Base-by-base conservation (phyloP, 495 filamentous ascomycete genomes). In the Chlorociboria aeruginascens region DNA sequence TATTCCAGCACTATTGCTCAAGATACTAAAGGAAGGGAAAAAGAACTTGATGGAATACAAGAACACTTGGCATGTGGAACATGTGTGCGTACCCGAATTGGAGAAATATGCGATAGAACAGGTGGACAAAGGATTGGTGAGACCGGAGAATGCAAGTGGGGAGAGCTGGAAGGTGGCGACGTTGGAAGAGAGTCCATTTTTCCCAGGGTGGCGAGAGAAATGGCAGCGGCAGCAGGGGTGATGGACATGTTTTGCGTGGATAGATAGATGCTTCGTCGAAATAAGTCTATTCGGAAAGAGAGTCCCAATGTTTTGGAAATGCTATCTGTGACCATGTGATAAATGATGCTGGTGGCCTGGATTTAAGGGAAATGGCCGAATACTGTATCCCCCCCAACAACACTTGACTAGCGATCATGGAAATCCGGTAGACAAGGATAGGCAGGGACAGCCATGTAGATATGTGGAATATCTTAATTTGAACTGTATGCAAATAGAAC, bases 121-220 rank as follows among this genome's bases (percentile, higher is more conserved):
- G 65, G 66, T 76, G 13, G 69, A 70, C 36, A 69, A 72, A 6
- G 86, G 83, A 1, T 34, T 82, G 34, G 68, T 84, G 35, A 65
- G 69, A 37, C 45, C 45, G 7, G 61, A 69, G 56, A 72, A 70
- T 14, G 61, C 68, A 56, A 73, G 68, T 9, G 51, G 49, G 30
- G 46, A 50, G 30, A 33, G 9, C 2, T 94, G 87, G 87, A 73
- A 83, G 59, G 74, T 78, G 2, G 60, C 69, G 40, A 95, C 89
- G n/a, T 63, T 94, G 57, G 81, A 82, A 13, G 84, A 94, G 36
- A 82, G 76, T 55, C 89, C 89, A 9, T 90, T 77, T 70, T 95
- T 83, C 63, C 79, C 76, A 6, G 78, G 80, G 0, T 95, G 89
- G 89, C 71, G 81, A 66, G 79, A 81, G 59, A 93, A 86, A 60